Evolutionary conservation across 2,329 filamentous ascomycete species (phyloP), one percentile per base, ranked within the genome.

Genomic region (Rutstroemia sp.): DNA sequence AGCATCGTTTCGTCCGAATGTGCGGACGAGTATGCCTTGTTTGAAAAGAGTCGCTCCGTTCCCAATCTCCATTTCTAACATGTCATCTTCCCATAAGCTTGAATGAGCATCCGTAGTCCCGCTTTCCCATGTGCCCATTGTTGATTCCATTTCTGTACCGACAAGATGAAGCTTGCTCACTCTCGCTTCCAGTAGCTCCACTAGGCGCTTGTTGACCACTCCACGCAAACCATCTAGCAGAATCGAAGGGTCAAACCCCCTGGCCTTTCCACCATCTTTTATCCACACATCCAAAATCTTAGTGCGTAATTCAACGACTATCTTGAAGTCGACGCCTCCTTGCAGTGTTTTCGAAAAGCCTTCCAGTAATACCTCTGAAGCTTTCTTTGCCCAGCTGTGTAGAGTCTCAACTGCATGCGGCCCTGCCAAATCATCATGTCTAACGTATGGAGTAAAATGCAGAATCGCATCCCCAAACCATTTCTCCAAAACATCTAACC

Each of bases 381-480:
- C 83, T 51, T 78, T 76, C 51, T 76, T 76, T 0, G 83, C 82
- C 87, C 88, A 92, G 27, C 68, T 69, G 21, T 77, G 77, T 14
- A 89, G 76, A 70, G 82, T 82, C 2, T 82, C 78, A 44, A 78
- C 77, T 0, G 82, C 81, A 58, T 83, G 78, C 23, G 75, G 72
- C 19, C 79, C 81, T 23, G 84, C 80, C 4, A 89, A 71, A 62
- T 94, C 88, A 62, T 92, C 89, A 64, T 95, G 85, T 30, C 88
- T 84, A 38, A 95, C 88, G 73, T 90, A 96, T 0, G 92, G 92
- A 0, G 85, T 92, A 68, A 95, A 96, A 61, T 87, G 87, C 48
- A 82, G 82, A 44, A 96, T 88, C 58, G 95, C 89, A 7, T 91
- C 84, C 17, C 87, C 80, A 60, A 94, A 88, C 88, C 91, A 95